Percentiles rank a stretch among this genome's conserved stretches.
Conservation (phyloP, 345 rosid species). For the Salix brachista region DNA sequence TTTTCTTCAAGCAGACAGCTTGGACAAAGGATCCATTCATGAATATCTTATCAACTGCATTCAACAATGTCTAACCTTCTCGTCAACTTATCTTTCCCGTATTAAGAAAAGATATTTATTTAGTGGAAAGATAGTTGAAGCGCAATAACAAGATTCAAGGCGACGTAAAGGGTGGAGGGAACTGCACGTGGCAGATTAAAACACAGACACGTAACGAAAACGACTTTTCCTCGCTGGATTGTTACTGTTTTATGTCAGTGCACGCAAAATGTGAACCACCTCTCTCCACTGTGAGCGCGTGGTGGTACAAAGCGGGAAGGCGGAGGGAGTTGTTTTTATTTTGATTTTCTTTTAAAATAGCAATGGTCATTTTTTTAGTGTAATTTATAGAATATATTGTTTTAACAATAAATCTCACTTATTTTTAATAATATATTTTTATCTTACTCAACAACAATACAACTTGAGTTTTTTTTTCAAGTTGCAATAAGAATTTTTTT, state of each 20-base stretch:
- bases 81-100: conserved; percentile 15
- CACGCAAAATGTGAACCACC: not conserved
- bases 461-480: too few relatives aligned
- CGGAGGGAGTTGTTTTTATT: not conserved
- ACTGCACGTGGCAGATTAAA: conserved; percentile 15
- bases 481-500: too few relatives aligned
- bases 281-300: conserved; percentile 20
- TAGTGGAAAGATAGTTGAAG: not conserved
- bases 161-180: not conserved
- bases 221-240: conserved; percentile 34
- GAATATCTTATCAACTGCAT: not conserved
- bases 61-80: conserved; percentile 1
- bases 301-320: conserved; percentile 6
- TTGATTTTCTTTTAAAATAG: too few relatives aligned
- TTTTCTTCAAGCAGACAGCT: too few relatives aligned
- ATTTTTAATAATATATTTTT: too few relatives aligned
- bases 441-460: too few relatives aligned
- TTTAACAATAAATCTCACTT: too few relatives aligned
- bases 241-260: not conserved
- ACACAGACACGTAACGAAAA: conserved; percentile 21
- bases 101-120: conserved; percentile 16
- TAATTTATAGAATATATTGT: too few relatives aligned
- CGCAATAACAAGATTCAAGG: conserved; percentile 36
- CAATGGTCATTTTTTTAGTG: too few relatives aligned
- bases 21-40: not conserved